Percentiles rank a stretch among this genome's conserved stretches.
phyloP scores from a whole-genome alignment of 2,329 filamentous ascomycete genomes.

The Lachnellula occidentalis region DNA sequence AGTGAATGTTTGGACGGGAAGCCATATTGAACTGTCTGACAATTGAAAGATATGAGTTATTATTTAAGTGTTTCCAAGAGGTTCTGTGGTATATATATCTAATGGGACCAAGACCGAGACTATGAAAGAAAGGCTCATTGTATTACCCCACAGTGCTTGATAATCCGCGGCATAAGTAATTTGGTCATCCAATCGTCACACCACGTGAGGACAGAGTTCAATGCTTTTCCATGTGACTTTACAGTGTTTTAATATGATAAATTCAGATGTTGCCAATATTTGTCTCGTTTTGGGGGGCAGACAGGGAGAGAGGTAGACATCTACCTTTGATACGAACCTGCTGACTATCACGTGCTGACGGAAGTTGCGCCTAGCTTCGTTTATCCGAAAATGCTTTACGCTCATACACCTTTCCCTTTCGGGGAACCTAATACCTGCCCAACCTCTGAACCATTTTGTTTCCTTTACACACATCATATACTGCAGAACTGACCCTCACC shows the following conservation, averaged over 20 bases:
- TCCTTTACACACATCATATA: neutral
- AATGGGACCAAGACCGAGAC: neutral
- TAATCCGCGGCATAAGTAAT: neutral
- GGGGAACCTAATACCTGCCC: neutral
- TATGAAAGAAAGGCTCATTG: neutral
- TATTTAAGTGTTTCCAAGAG: neutral
- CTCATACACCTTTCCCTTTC: neutral
- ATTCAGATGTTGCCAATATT: no score
- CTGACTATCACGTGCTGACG: no score
- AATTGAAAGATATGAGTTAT: conserved; percentile 23
- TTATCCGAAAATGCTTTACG: neutral
- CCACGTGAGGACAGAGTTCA: no score
- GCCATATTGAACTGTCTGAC: conserved; percentile 36
- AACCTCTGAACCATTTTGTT: neutral
- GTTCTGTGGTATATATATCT: neutral
- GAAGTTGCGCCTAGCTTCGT: no score
- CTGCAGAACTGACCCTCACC: conserved; percentile 1
- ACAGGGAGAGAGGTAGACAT: no score
- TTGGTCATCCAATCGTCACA: no score
- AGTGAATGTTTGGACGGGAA: conserved; percentile 28
- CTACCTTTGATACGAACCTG: no score
- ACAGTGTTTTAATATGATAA: no score
- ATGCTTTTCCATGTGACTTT: no score
- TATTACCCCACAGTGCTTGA: neutral
- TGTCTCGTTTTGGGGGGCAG: no score